Base-by-base conservation (phyloP, 2,329 filamentous ascomycete species). In the Trichoderma breve region DNA sequence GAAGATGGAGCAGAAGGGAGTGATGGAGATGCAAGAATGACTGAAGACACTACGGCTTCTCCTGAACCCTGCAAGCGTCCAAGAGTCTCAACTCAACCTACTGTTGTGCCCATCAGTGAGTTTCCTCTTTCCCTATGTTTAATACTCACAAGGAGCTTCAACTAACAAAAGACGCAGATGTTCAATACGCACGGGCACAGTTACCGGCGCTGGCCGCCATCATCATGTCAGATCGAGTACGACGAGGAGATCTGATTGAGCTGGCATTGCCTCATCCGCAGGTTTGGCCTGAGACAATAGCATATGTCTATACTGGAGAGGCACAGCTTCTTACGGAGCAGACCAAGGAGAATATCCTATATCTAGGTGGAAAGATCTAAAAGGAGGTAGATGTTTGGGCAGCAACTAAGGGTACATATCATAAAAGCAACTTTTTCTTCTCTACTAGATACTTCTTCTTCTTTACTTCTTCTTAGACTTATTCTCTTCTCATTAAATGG, bases 221-320 rank as follows among this genome's bases (percentile, higher is more conserved):
- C 61, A 85, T 91, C 74, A 80, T 86, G 39, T 89, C 87, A 0
- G 84, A 86, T 5, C 82, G 86, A 74, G 82, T 90, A 26, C 79
- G 80, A 15, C 81, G 82, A 28, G 85, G 87, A 32, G 88, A 90
- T 75, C 80, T 82, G 2, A 82, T 91, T 66, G 87, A 90, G 74
- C 80, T 91, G 11, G 88, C 88, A 0, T 74, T 91, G 70, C 89
- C 89, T 1, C 82, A 86, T 71, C 88, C 89, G 1, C 83, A 85
- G 65, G 85, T 82, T 8, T 91, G 89, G 89, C 76, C 78, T 3
- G 84, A 87, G 69, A 89, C 88, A 0, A 80, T 89, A n/a, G 80
- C 81, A 4, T 86, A 87, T 75, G 81, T 88, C 30, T 90, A 90
- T 76, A 88, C 85, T 0, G 86, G 86, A 43, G 80, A 83, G 68